Conservation (phyloP, 805 yeast genomes). For the Starmerella floricola region DNA sequence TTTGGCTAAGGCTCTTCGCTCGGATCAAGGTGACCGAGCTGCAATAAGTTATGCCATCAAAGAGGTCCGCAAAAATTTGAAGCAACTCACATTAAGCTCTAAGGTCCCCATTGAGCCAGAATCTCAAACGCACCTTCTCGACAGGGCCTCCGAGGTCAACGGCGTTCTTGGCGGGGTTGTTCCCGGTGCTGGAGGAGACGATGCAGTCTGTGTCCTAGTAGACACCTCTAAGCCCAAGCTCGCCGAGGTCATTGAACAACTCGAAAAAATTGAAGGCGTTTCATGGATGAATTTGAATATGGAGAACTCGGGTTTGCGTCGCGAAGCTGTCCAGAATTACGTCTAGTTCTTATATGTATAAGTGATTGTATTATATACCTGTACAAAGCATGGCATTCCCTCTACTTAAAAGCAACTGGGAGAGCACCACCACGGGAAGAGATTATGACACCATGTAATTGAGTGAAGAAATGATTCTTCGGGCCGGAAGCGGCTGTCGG, state of each 20-base stretch:
- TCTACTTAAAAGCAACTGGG: too few species aligned
- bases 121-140: conserved; percentile 57
- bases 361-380: too few species aligned
- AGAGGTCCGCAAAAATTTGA: conserved; percentile 46
- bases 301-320: conserved; percentile 31
- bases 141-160: conserved; percentile 40
- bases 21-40: conserved; percentile 28
- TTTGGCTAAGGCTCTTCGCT: conserved; percentile 39
- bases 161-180: conserved; percentile 95
- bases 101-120: conserved; percentile 85
- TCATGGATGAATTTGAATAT: conserved; percentile 37
- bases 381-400: too few species aligned
- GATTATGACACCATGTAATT: too few species aligned
- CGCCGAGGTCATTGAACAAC: conserved; percentile 7
- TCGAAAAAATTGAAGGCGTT: conserved; percentile 28
- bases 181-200: conserved; percentile 98
- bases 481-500: too few species aligned
- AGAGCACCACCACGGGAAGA: too few species aligned
- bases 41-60: conserved; percentile 3
- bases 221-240: conserved; percentile 34
- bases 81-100: conserved; percentile 47
- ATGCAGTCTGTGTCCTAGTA: conserved; percentile 71
- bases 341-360: too few species aligned
- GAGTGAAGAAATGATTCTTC: too few species aligned
- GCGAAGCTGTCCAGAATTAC: conserved; percentile 10